A percentile compares a stretch with the other conserved stretches of the same genome.
Conservation (phyloP, 2,329 filamentous ascomycete genomes). For the Penicillium frequentans region DNA sequence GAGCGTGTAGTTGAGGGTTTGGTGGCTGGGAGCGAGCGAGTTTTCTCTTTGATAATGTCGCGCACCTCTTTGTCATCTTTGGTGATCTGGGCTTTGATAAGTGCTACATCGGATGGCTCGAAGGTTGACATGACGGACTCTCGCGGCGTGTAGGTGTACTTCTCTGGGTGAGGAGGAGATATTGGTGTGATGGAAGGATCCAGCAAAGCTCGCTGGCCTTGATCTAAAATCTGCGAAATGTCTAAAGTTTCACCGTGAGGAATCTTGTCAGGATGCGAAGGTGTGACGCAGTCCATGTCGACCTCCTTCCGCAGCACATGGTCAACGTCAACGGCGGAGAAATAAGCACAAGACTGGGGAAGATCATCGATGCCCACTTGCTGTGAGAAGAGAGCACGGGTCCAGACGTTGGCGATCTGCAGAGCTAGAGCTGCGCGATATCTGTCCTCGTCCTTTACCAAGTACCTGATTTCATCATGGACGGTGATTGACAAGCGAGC, state of each 20-base stretch:
- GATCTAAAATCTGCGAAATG: constrained; percentile 73
- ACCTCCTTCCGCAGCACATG: constrained; percentile 96
- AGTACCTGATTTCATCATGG: constrained; percentile 94
- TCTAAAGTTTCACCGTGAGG: constrained; percentile 83
- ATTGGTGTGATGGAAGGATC: constrained; percentile 63
- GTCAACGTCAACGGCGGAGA: constrained; percentile 93
- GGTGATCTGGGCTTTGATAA: constrained; percentile 83
- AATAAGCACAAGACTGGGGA: constrained; percentile 91
- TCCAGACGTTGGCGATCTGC: constrained; percentile 94
- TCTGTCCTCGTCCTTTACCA: constrained; percentile 80
- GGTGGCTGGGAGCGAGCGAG: constrained; percentile 36
- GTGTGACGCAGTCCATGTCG: constrained; percentile 95
- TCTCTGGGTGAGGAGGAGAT: constrained; percentile 59
- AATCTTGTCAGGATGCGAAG: constrained; percentile 76
- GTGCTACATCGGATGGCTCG: constrained; percentile 57
- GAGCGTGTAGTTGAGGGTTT: constrained; percentile 17
- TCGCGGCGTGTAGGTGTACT: constrained; percentile 68
- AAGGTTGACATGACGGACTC: constrained; percentile 77
- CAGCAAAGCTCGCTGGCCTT: constrained; percentile 67
- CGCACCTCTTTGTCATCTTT: constrained; percentile 71
- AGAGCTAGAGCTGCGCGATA: constrained; percentile 90
- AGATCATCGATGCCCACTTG: constrained; percentile 95
- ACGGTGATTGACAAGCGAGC: constrained; percentile 90
- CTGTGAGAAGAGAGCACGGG: constrained; percentile 93
- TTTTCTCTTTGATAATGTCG: constrained; percentile 66